Conservation (phyloP, 257 asterid genomes). For the Coffea canephora region DNA sequence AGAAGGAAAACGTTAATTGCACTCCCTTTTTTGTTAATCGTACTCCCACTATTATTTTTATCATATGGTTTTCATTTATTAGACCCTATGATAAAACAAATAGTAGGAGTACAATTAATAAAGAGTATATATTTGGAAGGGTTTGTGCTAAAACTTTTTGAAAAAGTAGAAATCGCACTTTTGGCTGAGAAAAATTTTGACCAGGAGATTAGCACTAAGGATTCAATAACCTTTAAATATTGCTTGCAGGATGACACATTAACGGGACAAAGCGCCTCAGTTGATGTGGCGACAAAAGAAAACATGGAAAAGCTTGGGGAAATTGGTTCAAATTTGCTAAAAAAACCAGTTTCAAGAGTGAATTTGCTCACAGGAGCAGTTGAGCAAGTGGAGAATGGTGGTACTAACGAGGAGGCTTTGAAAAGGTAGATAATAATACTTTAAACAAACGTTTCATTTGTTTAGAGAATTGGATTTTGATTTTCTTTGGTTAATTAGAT, state of each 20-base stretch:
- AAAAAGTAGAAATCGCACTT: too few species aligned
- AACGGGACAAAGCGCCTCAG: constrained; percentile 29
- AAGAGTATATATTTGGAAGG: too few species aligned
- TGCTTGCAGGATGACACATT: constrained; percentile 8
- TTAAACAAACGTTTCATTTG: neutral
- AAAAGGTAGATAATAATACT: constrained; percentile 13
- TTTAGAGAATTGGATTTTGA: neutral
- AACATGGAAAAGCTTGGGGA: constrained; percentile 35
- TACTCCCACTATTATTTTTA: too few species aligned
- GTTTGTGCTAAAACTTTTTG: too few species aligned
- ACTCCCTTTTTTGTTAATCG: too few species aligned
- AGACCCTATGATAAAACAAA: too few species aligned
- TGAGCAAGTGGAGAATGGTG: constrained; percentile 23
- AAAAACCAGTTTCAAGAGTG: constrained; percentile 47
- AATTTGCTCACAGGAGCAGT: constrained; percentile 35
- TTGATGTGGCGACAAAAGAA: constrained; percentile 39
- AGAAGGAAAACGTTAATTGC: too few species aligned
- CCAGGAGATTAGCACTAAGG: neutral
- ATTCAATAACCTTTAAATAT: too few species aligned
- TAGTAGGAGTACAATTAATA: too few species aligned
- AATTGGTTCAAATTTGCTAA: constrained; percentile 30
- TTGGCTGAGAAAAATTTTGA: too few species aligned
- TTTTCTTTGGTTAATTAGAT: neutral
- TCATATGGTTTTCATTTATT: too few species aligned
- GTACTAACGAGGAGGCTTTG: constrained; percentile 37